Conservation (phyloP, 139 green algal genomes). For the Chlamydomonas incerta region DNA sequence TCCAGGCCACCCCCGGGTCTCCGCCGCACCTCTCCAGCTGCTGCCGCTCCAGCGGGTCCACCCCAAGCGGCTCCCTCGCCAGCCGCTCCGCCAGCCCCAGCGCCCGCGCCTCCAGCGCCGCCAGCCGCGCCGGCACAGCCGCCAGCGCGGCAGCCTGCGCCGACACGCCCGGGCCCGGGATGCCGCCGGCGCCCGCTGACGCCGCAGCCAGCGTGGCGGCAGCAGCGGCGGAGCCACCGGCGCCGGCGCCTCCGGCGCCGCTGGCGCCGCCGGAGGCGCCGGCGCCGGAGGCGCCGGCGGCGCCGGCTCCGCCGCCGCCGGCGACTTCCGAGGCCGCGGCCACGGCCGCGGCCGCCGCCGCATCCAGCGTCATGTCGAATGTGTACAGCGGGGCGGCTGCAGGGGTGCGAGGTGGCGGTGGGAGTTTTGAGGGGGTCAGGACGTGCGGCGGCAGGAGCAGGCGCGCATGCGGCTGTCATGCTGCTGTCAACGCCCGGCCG, state of each 20-base stretch:
- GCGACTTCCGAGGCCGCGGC: background rate
- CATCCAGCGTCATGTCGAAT: constrained; percentile 18
- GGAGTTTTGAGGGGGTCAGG: too few relatives aligned
- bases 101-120: constrained; percentile 41
- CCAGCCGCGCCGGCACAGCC: background rate
- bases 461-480: too few relatives aligned
- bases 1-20: background rate
- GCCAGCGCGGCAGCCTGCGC: constrained; percentile 43
- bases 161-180: constrained; percentile 21
- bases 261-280: too few relatives aligned
- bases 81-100: constrained; percentile 30
- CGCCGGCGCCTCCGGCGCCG: background rate
- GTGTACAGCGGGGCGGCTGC: constrained; percentile 45
- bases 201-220: background rate
- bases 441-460: background rate
- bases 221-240: background rate
- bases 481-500: too few relatives aligned
- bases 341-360: background rate
- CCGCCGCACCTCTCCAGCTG: constrained; percentile 51
- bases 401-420: too few relatives aligned
- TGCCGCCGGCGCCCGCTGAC: background rate
- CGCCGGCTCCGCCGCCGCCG: background rate
- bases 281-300: too few relatives aligned
- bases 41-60: constrained; percentile 53
- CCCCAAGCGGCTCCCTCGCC: constrained; percentile 27